phyloP scores from a whole-genome alignment of 805 yeast species.

The Komagataella mondaviorum region DNA sequence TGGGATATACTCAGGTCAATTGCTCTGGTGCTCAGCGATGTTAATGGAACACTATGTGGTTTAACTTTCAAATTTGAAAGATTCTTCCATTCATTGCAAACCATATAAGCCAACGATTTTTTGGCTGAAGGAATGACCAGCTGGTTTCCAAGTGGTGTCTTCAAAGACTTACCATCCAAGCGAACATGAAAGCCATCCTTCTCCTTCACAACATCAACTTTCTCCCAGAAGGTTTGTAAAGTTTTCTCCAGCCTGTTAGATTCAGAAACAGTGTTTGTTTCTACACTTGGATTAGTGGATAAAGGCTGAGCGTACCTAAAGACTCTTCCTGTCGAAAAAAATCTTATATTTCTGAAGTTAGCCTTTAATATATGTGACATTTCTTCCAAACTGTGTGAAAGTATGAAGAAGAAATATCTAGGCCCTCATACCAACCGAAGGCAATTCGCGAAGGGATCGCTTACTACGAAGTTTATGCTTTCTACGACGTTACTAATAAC shows the following conservation, averaged over 20 bases:
- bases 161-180: conserved; percentile 63
- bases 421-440: not conserved
- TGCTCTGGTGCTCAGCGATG: conserved; percentile 78
- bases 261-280: conserved; percentile 41
- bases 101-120: conserved; percentile 52
- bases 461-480: not conserved
- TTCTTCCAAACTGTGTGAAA: too few species aligned
- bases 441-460: not conserved
- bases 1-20: conserved; percentile 50
- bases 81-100: conserved; percentile 81
- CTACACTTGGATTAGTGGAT: conserved; percentile 11
- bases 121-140: conserved; percentile 50
- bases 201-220: conserved; percentile 30
- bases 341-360: not conserved
- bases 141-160: conserved; percentile 72
- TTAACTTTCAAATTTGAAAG: conserved; percentile 55
- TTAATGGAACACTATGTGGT: conserved; percentile 72
- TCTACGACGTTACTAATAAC: not conserved
- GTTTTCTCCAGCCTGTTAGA: conserved; percentile 63
- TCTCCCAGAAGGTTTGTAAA: conserved; percentile 69
- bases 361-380: not conserved
- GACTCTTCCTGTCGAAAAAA: not conserved
- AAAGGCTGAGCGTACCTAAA: conserved; percentile 12
- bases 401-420: not conserved
- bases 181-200: conserved; percentile 34